Evolutionary conservation across 2,329 filamentous ascomycete species (phyloP).

Genomic region (Fusarium anguioides): DNA sequence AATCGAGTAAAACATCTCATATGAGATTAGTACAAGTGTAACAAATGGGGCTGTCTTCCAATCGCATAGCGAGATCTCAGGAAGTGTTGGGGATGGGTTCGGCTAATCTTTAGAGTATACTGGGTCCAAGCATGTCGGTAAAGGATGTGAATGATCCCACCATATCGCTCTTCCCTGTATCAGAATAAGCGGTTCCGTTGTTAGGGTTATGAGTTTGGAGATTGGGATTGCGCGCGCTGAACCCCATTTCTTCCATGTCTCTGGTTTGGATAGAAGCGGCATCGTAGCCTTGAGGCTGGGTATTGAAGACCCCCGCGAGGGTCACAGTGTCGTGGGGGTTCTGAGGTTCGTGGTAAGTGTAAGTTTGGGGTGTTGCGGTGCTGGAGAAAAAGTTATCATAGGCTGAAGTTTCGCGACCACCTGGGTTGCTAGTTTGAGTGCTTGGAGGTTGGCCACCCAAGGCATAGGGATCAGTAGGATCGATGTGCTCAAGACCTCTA

Average conservation of each 20-base stretch:
- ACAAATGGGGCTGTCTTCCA: neutral
- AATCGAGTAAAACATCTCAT: neutral
- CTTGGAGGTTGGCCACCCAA: neutral
- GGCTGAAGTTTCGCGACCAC: neutral
- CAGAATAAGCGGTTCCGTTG: neutral
- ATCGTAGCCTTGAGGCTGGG: neutral
- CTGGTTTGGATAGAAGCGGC: neutral
- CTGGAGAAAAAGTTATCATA: neutral
- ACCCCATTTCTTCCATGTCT: neutral
- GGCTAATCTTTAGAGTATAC: neutral
- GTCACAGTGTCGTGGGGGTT: neutral
- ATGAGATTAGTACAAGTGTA: neutral
- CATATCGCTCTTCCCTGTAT: neutral
- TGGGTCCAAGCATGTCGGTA: neutral
- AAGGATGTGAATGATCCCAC: neutral
- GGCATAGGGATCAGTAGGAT: neutral
- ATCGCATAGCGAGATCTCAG: neutral
- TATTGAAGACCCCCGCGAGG: neutral
- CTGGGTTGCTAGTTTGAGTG: neutral
- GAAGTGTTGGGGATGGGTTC: neutral
- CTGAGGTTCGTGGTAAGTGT: neutral
- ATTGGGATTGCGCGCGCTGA: neutral
- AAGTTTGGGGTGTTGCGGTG: neutral
- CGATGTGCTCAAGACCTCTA: neutral
- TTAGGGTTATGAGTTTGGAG: neutral